Evolutionary conservation across 176 grass and related monocot genomes (phyloP).

Genomic region (Canna indica): DNA sequence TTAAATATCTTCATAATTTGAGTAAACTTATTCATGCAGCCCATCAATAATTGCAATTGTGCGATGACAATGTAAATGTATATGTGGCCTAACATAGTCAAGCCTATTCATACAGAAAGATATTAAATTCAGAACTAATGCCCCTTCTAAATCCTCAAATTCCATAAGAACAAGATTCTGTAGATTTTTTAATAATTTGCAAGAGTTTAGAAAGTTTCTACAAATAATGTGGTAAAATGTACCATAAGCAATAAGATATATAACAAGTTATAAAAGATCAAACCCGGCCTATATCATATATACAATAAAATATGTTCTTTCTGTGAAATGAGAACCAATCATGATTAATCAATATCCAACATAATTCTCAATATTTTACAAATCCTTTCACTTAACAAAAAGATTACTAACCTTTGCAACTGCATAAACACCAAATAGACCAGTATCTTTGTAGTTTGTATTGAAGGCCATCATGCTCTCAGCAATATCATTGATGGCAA

Average conservation of each 20-base stretch:
- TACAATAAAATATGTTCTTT: not conserved
- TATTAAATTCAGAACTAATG: no score
- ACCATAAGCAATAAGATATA: not conserved
- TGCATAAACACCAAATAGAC: conserved; percentile 93
- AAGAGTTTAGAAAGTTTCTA: not conserved
- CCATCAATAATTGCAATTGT: no score
- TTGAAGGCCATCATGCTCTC: conserved; percentile 99
- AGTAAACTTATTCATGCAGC: no score
- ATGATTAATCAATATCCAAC: not conserved
- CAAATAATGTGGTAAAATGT: not conserved
- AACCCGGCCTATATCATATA: not conserved
- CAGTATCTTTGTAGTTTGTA: conserved; percentile 93
- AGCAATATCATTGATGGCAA: conserved; percentile 89
- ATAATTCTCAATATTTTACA: no score
- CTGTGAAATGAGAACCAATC: not conserved
- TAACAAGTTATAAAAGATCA: not conserved
- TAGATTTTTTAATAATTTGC: not conserved
- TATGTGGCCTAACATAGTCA: no score
- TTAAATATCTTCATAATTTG: no score
- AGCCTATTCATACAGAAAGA: no score
- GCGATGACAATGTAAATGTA: no score
- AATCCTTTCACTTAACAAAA: no score
- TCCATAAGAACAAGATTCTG: no score
- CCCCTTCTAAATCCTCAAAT: no score
- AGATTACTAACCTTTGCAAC: conserved; percentile 59